Evolutionary conservation across 2,329 filamentous ascomycete genomes (phyloP).

Genomic region (Phoma sp.): DNA sequence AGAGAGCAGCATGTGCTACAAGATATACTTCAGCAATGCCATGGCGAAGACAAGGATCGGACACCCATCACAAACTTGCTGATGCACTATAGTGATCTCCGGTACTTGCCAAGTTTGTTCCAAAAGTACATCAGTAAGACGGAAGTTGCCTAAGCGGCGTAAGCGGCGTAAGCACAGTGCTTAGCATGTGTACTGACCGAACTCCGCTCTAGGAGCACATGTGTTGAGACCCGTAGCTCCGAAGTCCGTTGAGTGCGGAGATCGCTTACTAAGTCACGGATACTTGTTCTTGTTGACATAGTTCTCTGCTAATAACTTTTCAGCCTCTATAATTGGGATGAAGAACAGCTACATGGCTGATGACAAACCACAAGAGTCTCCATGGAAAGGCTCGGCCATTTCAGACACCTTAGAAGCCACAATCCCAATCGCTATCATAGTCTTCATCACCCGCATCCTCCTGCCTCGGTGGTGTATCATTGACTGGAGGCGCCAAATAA

Average conservation of each 20-base stretch:
- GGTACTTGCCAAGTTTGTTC: conserved; percentile 4
- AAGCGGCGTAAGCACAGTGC: not conserved
- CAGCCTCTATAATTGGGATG: no score
- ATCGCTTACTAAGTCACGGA: not conserved
- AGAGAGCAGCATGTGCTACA: not conserved
- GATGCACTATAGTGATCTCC: not conserved
- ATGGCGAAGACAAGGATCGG: not conserved
- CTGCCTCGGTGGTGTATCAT: not conserved
- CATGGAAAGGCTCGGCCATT: no score
- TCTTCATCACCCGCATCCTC: not conserved
- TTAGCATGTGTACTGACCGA: not conserved
- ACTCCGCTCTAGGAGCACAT: not conserved
- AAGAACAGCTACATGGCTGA: no score
- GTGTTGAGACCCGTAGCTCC: no score
- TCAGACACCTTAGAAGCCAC: not conserved
- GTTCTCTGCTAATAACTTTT: not conserved
- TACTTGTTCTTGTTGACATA: not conserved
- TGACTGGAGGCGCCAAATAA: not conserved
- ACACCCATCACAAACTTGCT: not conserved
- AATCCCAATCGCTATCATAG: conserved; percentile 4
- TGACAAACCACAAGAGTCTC: no score
- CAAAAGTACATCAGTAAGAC: conserved; percentile 1
- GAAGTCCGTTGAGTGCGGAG: not conserved
- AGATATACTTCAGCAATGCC: conserved; percentile 4
- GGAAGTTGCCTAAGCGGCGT: no score